phyloP scores from a whole-genome alignment of 352 stramenopile species.

The Pythium brassicae region DNA sequence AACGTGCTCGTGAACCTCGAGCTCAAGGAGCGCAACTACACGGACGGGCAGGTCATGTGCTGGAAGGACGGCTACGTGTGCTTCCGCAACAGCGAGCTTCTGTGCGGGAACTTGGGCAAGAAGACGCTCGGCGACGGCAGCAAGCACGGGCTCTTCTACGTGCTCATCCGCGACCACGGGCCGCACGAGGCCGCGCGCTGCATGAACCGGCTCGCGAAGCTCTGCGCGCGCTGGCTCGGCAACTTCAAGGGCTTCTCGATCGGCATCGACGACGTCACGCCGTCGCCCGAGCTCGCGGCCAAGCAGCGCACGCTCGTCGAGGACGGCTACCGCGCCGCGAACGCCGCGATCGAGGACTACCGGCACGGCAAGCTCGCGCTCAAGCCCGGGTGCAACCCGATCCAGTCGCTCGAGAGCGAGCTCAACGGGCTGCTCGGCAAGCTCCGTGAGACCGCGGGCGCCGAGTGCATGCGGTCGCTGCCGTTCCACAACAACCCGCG shows the following conservation, averaged over 20 bases:
- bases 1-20: conserved; percentile 83
- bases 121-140: conserved; percentile 97
- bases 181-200: conserved; percentile 89
- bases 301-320: conserved; percentile 95
- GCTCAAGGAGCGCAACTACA: conserved; percentile 97
- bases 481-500: conserved; percentile 96
- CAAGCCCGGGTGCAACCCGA: conserved; percentile 95
- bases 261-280: conserved; percentile 99
- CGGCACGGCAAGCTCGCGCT: conserved; percentile 91
- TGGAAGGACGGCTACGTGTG: conserved; percentile 97
- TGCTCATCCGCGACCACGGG: conserved; percentile 96
- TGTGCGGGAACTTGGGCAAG: conserved; percentile 98
- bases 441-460: conserved; percentile 95
- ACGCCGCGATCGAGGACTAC: conserved; percentile 93
- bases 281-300: conserved; percentile 89
- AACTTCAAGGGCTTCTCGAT: conserved; percentile 98
- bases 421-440: conserved; percentile 98
- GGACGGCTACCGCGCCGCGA: conserved; percentile 80
- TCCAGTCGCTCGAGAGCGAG: conserved; percentile 98
- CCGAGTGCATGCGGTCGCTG: conserved; percentile 97
- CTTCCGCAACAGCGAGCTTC: conserved; percentile 97
- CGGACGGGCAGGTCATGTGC: conserved; percentile 93
- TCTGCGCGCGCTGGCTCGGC: conserved; percentile 97
- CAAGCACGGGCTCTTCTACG: conserved; percentile 98
- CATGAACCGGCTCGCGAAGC: conserved; percentile 98